Conservation (phyloP, 2,329 filamentous ascomycete species). For the Aspergillus intermedius region DNA sequence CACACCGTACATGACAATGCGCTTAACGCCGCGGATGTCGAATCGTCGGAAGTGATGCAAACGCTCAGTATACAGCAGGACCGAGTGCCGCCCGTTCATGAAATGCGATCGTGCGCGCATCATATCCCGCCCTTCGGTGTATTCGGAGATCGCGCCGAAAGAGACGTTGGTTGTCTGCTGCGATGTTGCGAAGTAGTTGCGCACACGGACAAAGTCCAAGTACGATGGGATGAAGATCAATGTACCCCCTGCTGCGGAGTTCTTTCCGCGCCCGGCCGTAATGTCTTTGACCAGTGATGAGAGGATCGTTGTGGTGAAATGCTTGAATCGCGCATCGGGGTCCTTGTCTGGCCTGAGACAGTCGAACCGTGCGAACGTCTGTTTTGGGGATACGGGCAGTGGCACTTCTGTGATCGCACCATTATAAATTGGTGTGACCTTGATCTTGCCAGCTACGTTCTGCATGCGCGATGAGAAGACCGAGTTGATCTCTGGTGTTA, state of each 20-base stretch:
- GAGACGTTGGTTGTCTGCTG: slow-evolving; percentile 50
- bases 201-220: slow-evolving; percentile 86
- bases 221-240: slow-evolving; percentile 89
- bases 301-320: slow-evolving; percentile 77
- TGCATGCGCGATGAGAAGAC: slow-evolving; percentile 68
- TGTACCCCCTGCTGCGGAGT: slow-evolving; percentile 54
- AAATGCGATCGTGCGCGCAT: slow-evolving; percentile 84
- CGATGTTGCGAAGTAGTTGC: slow-evolving; percentile 82
- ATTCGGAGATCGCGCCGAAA: slow-evolving; percentile 85
- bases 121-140: slow-evolving; percentile 70
- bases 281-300: slow-evolving; percentile 63
- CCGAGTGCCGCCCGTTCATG: slow-evolving; percentile 68
- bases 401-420: slow-evolving; percentile 68
- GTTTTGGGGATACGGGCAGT: slow-evolving; percentile 59
- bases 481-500: slow-evolving; percentile 80
- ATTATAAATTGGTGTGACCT: slow-evolving; percentile 62
- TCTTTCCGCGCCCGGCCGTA: slow-evolving; percentile 31
- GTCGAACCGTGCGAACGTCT: slow-evolving; percentile 86
- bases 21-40: slow-evolving; percentile 69
- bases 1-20: slow-evolving; percentile 81
- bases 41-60: slow-evolving; percentile 97
- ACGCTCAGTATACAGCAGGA: slow-evolving; percentile 86
- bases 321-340: slow-evolving; percentile 82
- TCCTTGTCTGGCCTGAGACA: slow-evolving; percentile 63
- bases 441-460: slow-evolving; percentile 74